phyloP scores from a whole-genome alignment of 1,139 yeast species.

The Saccharomycopsis hybrid region DNA sequence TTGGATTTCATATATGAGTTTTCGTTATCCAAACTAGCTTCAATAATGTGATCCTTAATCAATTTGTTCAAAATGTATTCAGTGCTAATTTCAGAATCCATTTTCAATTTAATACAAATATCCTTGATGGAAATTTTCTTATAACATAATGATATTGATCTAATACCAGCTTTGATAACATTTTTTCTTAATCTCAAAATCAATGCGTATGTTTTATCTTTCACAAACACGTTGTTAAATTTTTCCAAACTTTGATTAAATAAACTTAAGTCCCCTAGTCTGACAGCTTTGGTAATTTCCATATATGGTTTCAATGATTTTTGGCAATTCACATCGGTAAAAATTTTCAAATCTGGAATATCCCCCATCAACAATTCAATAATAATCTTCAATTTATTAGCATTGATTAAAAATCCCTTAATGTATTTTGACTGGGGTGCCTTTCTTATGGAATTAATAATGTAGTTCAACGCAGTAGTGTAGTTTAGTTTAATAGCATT shows the following conservation, averaged over 20 bases:
- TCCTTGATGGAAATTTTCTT: constrained; percentile 88
- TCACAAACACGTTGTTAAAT: constrained; percentile 56
- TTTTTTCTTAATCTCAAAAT: constrained; percentile 90
- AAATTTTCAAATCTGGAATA: constrained; percentile 84
- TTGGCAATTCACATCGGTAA: constrained; percentile 57
- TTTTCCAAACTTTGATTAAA: constrained; percentile 70
- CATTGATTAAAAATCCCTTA: constrained; percentile 81
- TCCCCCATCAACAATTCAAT: constrained; percentile 96
- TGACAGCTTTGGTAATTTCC: constrained; percentile 85
- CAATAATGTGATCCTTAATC: constrained; percentile 95
- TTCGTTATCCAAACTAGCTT: constrained; percentile 88
- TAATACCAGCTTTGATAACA: constrained; percentile 95
- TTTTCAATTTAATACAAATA: constrained; percentile 78
- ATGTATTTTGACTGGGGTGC: constrained; percentile 92
- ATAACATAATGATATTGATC: constrained; percentile 88
- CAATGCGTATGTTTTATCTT: constrained; percentile 78
- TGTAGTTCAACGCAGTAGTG: constrained; percentile 83
- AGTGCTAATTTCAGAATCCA: constrained; percentile 92
- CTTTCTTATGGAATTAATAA: constrained; percentile 89
- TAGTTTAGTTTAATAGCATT: constrained; percentile 91
- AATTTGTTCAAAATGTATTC: constrained; percentile 97
- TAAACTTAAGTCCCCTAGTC: constrained; percentile 79
- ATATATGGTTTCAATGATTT: constrained; percentile 72
- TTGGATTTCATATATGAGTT: constrained; percentile 88
- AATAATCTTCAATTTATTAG: constrained; percentile 80